Conservation (phyloP, 2,329 filamentous ascomycete species). For the Nothophaeocryptopus gaeumannii region DNA sequence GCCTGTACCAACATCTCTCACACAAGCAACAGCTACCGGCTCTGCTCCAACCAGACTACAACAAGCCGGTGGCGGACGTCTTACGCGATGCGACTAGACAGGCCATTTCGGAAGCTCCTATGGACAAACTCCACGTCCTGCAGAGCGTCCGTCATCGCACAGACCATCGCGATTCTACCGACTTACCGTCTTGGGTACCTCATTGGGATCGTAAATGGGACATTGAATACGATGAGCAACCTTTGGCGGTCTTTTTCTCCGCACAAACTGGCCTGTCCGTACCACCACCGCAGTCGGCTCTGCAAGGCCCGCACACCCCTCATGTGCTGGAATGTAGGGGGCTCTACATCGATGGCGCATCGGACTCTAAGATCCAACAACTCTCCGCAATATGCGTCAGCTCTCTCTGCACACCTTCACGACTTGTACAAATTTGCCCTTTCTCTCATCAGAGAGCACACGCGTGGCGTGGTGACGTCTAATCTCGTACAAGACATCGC, state of each 20-base stretch:
- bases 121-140: too few relatives aligned
- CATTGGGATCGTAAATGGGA: background rate
- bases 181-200: background rate
- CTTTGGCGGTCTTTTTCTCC: background rate
- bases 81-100: conserved; percentile 4
- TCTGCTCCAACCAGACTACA: conserved; percentile 9
- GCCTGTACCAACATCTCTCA: background rate
- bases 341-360: too few relatives aligned
- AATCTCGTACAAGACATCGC: too few relatives aligned
- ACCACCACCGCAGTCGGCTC: background rate
- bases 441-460: too few relatives aligned
- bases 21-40: background rate
- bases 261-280: background rate
- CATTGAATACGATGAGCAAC: background rate
- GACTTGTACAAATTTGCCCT: too few relatives aligned
- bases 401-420: too few relatives aligned
- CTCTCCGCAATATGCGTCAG: too few relatives aligned
- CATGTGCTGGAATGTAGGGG: background rate
- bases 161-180: background rate
- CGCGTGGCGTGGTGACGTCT: too few relatives aligned
- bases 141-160: background rate
- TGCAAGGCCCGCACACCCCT: too few relatives aligned
- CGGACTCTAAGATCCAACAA: too few relatives aligned
- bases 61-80: background rate
- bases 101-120: conserved; percentile 1